phyloP scores from a whole-genome alignment of 2,329 filamentous ascomycete genomes.

The Gnomoniopsis sp. region DNA sequence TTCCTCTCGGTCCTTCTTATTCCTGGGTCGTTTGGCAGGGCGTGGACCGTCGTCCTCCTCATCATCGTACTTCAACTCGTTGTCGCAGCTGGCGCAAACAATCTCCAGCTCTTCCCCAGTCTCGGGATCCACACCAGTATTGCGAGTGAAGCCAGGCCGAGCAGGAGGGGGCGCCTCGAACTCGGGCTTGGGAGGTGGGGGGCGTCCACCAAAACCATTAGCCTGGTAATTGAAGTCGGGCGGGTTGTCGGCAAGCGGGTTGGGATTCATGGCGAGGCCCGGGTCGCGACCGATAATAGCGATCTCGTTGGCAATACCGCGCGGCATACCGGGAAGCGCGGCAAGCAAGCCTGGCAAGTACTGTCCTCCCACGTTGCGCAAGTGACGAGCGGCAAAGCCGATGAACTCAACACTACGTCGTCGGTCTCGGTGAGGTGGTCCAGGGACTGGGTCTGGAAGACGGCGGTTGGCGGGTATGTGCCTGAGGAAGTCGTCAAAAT shows the following conservation, averaged over 20 bases:
- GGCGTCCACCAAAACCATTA: constrained; percentile 28
- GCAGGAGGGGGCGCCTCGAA: constrained; percentile 64
- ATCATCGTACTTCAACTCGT: constrained; percentile 71
- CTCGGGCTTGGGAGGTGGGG: constrained; percentile 38
- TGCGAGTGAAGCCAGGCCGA: constrained; percentile 73
- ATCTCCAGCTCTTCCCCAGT: constrained; percentile 69
- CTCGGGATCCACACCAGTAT: constrained; percentile 31
- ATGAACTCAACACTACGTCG: not conserved
- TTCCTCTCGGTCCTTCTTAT: constrained; percentile 57
- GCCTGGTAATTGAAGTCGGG: constrained; percentile 32
- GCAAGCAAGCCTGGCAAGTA: constrained; percentile 7
- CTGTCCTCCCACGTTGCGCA: not conserved
- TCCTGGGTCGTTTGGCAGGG: constrained; percentile 37
- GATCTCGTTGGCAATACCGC: constrained; percentile 26
- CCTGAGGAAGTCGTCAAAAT: not conserved
- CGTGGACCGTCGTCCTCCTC: constrained; percentile 27
- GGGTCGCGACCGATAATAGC: constrained; percentile 21
- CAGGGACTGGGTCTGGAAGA: constrained; percentile 9
- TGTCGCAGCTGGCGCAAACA: constrained; percentile 81
- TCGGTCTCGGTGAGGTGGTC: not conserved
- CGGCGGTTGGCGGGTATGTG: constrained; percentile 11
- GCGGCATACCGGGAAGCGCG: not conserved
- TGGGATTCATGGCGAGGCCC: constrained; percentile 20
- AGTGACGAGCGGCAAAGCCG: not conserved
- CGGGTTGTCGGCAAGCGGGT: constrained; percentile 26